Evolutionary conservation across 305 asterid species (phyloP), one percentile per base, ranked within the genome.

Genomic region (Solanum aculeatissimum): DNA sequence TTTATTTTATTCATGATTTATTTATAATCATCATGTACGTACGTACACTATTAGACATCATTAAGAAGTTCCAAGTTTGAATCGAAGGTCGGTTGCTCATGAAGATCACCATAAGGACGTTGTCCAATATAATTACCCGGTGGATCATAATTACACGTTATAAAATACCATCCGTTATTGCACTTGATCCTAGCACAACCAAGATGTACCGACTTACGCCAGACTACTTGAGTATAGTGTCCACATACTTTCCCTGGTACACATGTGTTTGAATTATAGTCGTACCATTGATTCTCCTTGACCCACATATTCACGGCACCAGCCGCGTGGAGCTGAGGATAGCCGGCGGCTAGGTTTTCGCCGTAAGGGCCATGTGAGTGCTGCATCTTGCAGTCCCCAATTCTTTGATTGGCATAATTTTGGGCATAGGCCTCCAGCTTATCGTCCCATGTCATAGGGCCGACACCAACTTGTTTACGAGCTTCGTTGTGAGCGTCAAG

Each of bases 141-240:
- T 4, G 89, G 89, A 63, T 84, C 85, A 74, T 87, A 87, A 80
- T 65, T 87, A 21, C 89, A 87, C 29, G 51, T 71, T 1, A 87
- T 63, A 49, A 81, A 84, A 63, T 68, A 70, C 77, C 85, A 32
- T 0, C 85, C 84, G 3, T 74, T 84, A 0, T 38, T 40, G 40
- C 89, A 87, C 16, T 42, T 45, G 43, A 82, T 84, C 69, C 85
- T 84, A 9, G 81, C 89, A 45, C 89, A 87, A 9, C 87, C 89
- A 10, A 87, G 27, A 9, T 47, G 69, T 8, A 72, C 57, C 0
- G 89, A 84, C 15, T 84, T 51, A 6, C 74, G 35, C 87, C 87
- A 87, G 1, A 87, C 87, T 2, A 87, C 85, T 15, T 87, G 87
- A 38, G 89, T 84, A 38, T 85, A 87, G 12, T 87, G 89, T 15